Percentiles rank a stretch among this genome's conserved stretches.
phyloP scores from a whole-genome alignment of 176 grass and related monocot genomes.

The Thinopyrum elongatum region DNA sequence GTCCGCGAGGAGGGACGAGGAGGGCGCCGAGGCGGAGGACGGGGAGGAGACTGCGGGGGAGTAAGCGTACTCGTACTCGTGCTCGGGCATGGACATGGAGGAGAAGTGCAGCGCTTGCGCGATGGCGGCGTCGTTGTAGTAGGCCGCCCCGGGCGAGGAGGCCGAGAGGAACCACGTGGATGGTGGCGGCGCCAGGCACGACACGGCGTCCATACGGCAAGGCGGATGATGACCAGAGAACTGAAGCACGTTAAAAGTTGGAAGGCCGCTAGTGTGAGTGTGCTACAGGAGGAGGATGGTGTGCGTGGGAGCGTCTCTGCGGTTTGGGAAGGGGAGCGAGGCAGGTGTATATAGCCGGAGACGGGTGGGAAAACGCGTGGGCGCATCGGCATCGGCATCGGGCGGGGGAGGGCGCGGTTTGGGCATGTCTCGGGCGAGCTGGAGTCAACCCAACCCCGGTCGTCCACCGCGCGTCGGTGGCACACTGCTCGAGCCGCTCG shows the following conservation, averaged over 20 bases:
- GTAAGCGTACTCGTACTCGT: not conserved
- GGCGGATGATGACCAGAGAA: not conserved
- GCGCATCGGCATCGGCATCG: not conserved
- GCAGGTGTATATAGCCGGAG: not conserved
- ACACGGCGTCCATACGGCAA: slow-evolving; percentile 51
- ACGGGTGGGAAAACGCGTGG: slow-evolving; percentile 31
- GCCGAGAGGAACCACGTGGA: not conserved
- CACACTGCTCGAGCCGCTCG: too few species aligned
- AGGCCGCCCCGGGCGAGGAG: not conserved
- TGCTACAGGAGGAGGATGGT: not conserved
- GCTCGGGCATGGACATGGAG: slow-evolving; percentile 28
- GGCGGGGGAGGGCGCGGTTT: not conserved
- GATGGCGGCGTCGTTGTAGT: slow-evolving; percentile 40
- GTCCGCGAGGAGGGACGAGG: slow-evolving; percentile 22
- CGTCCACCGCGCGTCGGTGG: too few species aligned
- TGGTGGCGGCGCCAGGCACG: slow-evolving; percentile 35
- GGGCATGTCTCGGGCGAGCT: too few species aligned
- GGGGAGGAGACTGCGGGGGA: not conserved
- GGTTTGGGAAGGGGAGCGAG: not conserved
- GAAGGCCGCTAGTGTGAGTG: not conserved
- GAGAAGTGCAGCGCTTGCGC: slow-evolving; percentile 48
- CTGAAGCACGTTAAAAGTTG: not conserved
- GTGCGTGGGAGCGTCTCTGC: not conserved
- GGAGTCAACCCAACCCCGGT: too few species aligned
- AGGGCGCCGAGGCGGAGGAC: not conserved